Evolutionary conservation across 352 stramenopile genomes (phyloP).

Genomic region (Plasmopara halstedii): DNA sequence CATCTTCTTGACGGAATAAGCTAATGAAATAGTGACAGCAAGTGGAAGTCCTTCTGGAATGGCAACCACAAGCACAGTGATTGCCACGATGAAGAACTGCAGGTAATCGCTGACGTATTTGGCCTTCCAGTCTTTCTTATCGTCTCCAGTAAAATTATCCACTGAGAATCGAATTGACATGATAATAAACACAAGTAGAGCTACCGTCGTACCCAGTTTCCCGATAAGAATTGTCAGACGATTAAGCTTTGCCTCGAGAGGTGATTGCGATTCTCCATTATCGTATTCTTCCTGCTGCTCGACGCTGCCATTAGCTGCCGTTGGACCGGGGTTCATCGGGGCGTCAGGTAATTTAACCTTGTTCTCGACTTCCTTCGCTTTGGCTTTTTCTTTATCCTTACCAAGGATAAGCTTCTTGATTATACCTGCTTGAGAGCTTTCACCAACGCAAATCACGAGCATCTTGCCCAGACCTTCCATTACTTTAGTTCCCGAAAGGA

Average conservation of each 20-base stretch:
- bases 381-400: constrained; percentile 42
- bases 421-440: constrained; percentile 89
- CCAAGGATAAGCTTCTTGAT: constrained; percentile 87
- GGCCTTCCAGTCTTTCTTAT: constrained; percentile 33
- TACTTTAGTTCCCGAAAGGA: constrained; percentile 92
- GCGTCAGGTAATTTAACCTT: constrained; percentile 9
- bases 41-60: constrained; percentile 97
- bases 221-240: constrained; percentile 75
- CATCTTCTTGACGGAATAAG: constrained; percentile 94
- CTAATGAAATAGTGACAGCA: constrained; percentile 94
- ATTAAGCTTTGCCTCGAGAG: constrained; percentile 83
- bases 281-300: constrained; percentile 62
- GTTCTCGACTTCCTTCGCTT: constrained; percentile 6
- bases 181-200: constrained; percentile 71
- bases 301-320: constrained; percentile 74
- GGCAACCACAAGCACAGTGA: constrained; percentile 93
- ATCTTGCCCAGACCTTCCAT: constrained; percentile 90
- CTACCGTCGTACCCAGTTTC: constrained; percentile 66
- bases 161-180: constrained; percentile 70
- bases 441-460: constrained; percentile 90
- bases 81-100: constrained; percentile 79
- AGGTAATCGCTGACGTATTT: constrained; percentile 64
- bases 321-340: constrained; percentile 4
- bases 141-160: constrained; percentile 40
- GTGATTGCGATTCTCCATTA: constrained; percentile 49